Conservation (phyloP, 1,284 basidiomycete genomes). For the Thecaphora thlaspeos region DNA sequence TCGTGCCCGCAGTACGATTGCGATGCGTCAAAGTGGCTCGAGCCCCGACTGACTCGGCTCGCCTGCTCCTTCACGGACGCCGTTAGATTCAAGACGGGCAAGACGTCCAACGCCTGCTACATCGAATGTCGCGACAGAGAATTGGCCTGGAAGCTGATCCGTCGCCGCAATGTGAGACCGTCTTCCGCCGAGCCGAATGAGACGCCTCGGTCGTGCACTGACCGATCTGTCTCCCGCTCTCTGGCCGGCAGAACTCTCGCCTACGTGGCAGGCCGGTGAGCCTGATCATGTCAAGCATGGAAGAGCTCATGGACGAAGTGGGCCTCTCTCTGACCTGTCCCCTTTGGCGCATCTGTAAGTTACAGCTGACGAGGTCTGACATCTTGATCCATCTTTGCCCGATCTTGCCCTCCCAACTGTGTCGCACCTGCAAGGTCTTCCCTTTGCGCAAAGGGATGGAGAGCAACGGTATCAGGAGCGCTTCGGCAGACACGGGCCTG, state of each 20-base stretch:
- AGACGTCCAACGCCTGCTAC: conserved; percentile 6
- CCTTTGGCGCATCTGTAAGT: no score
- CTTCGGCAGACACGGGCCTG: background rate
- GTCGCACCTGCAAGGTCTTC: conserved; percentile 2
- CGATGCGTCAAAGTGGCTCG: background rate
- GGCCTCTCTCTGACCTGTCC: background rate
- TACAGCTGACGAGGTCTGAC: no score
- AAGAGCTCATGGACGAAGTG: conserved; percentile 6
- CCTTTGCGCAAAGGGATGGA: background rate
- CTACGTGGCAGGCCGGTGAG: conserved; percentile 6
- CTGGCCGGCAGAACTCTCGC: background rate
- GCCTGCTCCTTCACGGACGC: no score
- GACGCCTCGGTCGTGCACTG: no score
- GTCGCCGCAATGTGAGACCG: conserved; percentile 3
- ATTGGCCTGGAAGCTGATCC: conserved; percentile 2
- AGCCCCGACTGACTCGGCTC: no score
- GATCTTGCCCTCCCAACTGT: no score
- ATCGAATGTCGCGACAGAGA: conserved; percentile 2
- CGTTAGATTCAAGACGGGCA: conserved; percentile 5
- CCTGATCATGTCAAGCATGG: conserved; percentile 4
- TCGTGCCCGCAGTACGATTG: background rate
- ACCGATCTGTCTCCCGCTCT: no score
- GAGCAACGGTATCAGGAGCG: background rate
- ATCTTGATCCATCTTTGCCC: no score
- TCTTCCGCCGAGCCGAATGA: background rate